A percentile compares a stretch with the other conserved stretches of the same genome.
These are phyloP conservation scores for Erigeron canadensis DNA, from an alignment of 129 eudicot genomes.

Conservation along the genomic window DNA sequence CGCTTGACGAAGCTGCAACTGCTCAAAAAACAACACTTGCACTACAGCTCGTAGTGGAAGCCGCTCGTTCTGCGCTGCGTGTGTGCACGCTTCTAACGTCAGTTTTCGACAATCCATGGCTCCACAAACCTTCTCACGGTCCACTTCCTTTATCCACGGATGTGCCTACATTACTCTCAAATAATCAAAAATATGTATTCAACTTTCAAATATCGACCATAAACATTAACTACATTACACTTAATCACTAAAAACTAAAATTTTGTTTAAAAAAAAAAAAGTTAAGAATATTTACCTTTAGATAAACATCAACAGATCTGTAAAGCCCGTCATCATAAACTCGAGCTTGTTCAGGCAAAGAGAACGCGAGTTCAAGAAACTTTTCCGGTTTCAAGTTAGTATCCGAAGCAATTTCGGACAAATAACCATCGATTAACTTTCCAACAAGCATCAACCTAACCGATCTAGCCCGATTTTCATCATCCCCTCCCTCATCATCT, in stretches of 20 bases:
- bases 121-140: conserved; percentile 74
- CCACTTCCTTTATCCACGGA: conserved; percentile 75
- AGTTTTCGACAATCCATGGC: conserved; percentile 87
- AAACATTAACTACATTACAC: no score
- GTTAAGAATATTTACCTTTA: conserved; percentile 56
- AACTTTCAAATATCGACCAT: no score
- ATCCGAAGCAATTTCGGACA: conserved; percentile 94
- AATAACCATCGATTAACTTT: conserved; percentile 85
- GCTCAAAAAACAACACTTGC: conserved; percentile 93
- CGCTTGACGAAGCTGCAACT: conserved; percentile 98
- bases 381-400: conserved; percentile 75
- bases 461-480: conserved; percentile 39
- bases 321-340: conserved; percentile 89
- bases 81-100: conserved; percentile 95
- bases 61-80: conserved; percentile 98
- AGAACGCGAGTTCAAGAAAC: conserved; percentile 56
- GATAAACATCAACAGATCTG: conserved; percentile 89
- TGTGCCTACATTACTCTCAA: conserved; percentile 56
- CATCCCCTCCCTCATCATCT: conserved; percentile 32
- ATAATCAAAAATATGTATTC: background rate
- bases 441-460: conserved; percentile 77
- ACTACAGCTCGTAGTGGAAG: conserved; percentile 88
- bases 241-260: background rate
- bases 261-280: background rate
- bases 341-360: conserved; percentile 75